Evolutionary conservation across 1,284 basidiomycete species (phyloP).

Genomic region (Schizophyllum commune): DNA sequence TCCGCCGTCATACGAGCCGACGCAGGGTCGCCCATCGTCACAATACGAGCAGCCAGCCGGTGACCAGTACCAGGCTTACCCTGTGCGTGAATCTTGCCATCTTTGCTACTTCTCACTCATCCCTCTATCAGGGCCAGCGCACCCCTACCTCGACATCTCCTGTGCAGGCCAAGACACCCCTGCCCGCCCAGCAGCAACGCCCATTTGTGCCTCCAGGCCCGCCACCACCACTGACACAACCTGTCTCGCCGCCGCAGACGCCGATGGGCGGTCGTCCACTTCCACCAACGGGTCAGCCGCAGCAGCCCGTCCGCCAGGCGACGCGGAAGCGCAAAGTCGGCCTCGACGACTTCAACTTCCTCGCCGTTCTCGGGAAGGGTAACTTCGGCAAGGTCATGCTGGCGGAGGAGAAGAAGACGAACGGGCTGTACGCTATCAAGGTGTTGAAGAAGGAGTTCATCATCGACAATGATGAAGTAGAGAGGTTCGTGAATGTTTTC

Average conservation of each 20-base stretch:
- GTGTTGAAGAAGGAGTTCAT: conserved; percentile 99
- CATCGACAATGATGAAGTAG: conserved; percentile 99
- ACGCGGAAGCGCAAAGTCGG: conserved; percentile 80
- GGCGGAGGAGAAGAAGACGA: conserved; percentile 94
- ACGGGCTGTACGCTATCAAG: conserved; percentile 95
- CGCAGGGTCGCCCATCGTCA: neutral
- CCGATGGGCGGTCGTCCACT: conserved; percentile 3
- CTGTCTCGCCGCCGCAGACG: neutral
- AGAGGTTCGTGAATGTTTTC: conserved; percentile 57
- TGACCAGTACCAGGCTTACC: neutral
- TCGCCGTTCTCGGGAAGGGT: conserved; percentile 97
- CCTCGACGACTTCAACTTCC: conserved; percentile 98
- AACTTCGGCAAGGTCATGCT: conserved; percentile 99
- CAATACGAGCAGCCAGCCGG: neutral
- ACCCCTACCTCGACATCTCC: neutral
- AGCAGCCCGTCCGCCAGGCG: conserved; percentile 27
- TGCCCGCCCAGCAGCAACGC: neutral
- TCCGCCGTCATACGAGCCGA: neutral
- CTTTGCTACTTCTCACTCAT: neutral
- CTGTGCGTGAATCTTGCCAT: neutral
- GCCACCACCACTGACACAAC: conserved; percentile 9
- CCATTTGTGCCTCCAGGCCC: conserved; percentile 4
- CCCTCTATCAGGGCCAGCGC: neutral
- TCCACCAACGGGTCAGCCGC: conserved; percentile 17
- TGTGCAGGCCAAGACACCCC: neutral